Base-by-base conservation (phyloP, 176 grass and related monocot species). In the Calamus simplicifolius region DNA sequence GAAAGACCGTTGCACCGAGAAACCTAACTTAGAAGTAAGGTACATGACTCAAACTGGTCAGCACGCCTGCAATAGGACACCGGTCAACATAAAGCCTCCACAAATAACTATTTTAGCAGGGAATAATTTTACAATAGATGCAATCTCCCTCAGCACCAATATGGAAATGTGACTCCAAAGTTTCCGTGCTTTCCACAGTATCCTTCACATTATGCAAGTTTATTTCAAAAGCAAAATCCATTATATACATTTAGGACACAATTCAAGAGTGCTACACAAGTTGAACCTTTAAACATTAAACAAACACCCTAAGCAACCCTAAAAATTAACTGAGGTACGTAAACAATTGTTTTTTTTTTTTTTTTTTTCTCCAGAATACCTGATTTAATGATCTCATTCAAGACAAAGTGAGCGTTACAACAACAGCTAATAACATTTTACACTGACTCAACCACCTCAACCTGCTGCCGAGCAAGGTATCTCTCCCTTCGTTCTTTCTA, bases 401-500 rank as follows among this genome's bases (percentile, higher is more conserved):
- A 25, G 54, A 18, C 25, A 56, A 56, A 21, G 23, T 23, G 15
- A 25, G 3, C 0, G 18, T 35, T 3, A 17, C 48, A 63, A 7
- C 16, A 8, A 19, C 6, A 51, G n/a, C 6, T 6, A 43, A 43
- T 10, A 2, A 8, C 56, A 83, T 56, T 83, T 85, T 85, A 92
- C 84, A 98, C 61, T 0, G 81, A 83, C 63, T 98, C 87, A 4
- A 72, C 83, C 69, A 80, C 88, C 77, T 98, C 93, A 69, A 88
- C 81, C 64, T 98, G 87, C 50, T 92, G 93, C 49, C 71, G 84
- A 2, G 87, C 84, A 0, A 98, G 84, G 60, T 92, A 98, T 70
- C 84, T 88, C 66, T 98, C 87, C 74, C 93, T 82, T 31, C 87
- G 74, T 61, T 92, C 93, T 80, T 98, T 98, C 93, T 98, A 78